Conservation (phyloP, 495 filamentous ascomycete species). For the Penicillium argentinense region DNA sequence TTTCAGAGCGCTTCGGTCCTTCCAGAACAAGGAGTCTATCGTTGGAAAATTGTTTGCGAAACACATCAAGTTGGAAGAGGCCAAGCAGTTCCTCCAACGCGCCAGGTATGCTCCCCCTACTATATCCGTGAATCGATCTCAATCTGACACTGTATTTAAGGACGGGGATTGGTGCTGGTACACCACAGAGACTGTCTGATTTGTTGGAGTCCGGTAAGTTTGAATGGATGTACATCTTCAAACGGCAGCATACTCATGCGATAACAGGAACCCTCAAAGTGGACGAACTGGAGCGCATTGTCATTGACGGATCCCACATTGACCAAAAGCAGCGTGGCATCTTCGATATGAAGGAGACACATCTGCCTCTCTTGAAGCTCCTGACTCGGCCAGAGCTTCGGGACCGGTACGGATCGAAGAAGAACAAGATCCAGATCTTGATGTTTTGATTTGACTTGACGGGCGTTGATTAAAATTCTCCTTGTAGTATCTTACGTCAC, state of each 20-base stretch:
- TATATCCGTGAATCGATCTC: neutral
- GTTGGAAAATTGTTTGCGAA: constrained; percentile 96
- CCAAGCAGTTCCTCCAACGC: constrained; percentile 70
- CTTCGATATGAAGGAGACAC: constrained; percentile 89
- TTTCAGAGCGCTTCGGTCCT: constrained; percentile 66
- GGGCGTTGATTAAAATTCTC: constrained; percentile 1
- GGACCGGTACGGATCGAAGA: constrained; percentile 56
- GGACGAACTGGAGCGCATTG: constrained; percentile 69
- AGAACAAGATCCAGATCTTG: constrained; percentile 40
- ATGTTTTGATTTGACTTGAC: constrained; percentile 32
- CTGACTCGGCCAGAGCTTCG: constrained; percentile 67
- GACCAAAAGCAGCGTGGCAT: constrained; percentile 91
- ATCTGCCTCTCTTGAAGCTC: constrained; percentile 69
- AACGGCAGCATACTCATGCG: neutral
- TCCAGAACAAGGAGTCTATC: constrained; percentile 70
- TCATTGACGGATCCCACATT: constrained; percentile 86
- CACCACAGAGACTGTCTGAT: constrained; percentile 77
- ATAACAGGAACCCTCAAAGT: constrained; percentile 63
- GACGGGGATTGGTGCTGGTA: constrained; percentile 85
- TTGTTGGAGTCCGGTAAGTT: constrained; percentile 72
- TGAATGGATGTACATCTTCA: neutral
- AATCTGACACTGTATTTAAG: constrained; percentile 36
- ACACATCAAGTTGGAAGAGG: constrained; percentile 92
- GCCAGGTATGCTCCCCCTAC: constrained; percentile 41
- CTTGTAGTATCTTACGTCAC: neutral